phyloP scores from a whole-genome alignment of 768 basidiomycete species.

The Suillus decipiens region DNA sequence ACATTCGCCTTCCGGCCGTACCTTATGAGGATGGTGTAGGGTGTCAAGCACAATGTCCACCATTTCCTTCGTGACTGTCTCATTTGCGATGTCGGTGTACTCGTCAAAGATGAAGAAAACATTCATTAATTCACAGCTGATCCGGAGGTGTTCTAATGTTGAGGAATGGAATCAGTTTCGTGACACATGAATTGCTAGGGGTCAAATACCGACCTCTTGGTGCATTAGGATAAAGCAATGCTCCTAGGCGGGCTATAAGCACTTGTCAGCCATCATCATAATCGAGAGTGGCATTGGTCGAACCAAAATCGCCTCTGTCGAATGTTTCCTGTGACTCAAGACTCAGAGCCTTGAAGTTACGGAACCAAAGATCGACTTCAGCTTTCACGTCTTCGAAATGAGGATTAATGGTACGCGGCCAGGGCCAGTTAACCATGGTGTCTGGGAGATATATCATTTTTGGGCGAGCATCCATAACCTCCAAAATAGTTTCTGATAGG shows the following conservation, averaged over 20 bases:
- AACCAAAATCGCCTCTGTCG: slow-evolving; percentile 14
- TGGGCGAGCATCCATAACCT: not conserved
- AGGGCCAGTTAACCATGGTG: slow-evolving; percentile 45
- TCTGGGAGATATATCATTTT: slow-evolving; percentile 34
- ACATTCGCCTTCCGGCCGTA: slow-evolving; percentile 15
- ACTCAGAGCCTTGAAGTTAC: slow-evolving; percentile 37
- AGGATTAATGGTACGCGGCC: slow-evolving; percentile 41
- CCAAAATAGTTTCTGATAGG: no score
- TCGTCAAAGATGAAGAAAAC: slow-evolving; percentile 14
- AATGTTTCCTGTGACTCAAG: slow-evolving; percentile 36
- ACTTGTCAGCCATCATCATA: no score
- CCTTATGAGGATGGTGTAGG: slow-evolving; percentile 10
- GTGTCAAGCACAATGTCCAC: no score
- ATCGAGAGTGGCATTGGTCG: no score
- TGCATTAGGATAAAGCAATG: no score
- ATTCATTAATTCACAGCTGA: no score
- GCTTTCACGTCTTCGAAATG: slow-evolving; percentile 35
- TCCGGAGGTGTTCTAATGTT: no score
- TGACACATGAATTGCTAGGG: no score
- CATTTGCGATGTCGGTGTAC: slow-evolving; percentile 22
- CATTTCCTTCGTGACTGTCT: no score
- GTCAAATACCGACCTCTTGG: no score
- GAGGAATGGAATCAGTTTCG: no score
- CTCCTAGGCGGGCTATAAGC: no score
- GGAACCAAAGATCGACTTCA: slow-evolving; percentile 40